These are phyloP conservation scores for Chlamydomonas incerta DNA, from an alignment of 139 green algal species.

Conservation along the genomic window DNA sequence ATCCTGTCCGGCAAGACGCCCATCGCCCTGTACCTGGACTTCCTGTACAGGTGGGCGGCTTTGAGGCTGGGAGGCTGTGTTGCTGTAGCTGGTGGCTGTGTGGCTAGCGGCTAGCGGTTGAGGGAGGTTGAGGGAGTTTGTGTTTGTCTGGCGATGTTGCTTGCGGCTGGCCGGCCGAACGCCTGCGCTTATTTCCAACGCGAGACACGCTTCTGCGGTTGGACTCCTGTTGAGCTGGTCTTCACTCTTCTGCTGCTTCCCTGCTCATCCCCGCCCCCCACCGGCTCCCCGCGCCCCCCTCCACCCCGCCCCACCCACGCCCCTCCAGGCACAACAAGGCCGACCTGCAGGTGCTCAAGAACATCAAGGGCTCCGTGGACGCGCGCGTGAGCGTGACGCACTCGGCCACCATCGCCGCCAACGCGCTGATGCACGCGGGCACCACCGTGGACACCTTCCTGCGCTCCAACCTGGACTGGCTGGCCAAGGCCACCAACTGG, in stretches of 20 bases:
- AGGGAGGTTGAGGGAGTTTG: too few species aligned
- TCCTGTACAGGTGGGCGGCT: constrained; percentile 82
- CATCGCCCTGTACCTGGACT: constrained; percentile 94
- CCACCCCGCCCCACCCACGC: background rate
- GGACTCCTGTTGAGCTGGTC: too few species aligned
- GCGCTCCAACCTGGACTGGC: constrained; percentile 97
- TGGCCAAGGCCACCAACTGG: constrained; percentile 98
- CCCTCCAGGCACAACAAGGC: constrained; percentile 73
- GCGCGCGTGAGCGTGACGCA: constrained; percentile 87
- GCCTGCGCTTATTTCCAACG: too few species aligned
- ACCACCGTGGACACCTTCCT: constrained; percentile 98
- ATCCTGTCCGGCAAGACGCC: constrained; percentile 90
- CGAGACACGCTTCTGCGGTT: too few species aligned
- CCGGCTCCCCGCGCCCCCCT: background rate
- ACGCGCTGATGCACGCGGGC: constrained; percentile 95
- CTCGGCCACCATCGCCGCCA: constrained; percentile 92
- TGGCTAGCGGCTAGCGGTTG: too few species aligned
- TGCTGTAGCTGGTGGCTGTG: too few species aligned
- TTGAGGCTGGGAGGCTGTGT: background rate
- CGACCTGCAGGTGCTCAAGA: constrained; percentile 91
- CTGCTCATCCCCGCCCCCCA: too few species aligned
- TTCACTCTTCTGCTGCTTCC: too few species aligned
- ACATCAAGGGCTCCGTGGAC: constrained; percentile 92
- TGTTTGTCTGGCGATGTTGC: too few species aligned
- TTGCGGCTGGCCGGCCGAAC: too few species aligned